Percentiles rank a stretch among this genome's conserved stretches.
Conservation (phyloP, 2,329 filamentous ascomycete genomes). For the Penicillium hesseltinei region DNA sequence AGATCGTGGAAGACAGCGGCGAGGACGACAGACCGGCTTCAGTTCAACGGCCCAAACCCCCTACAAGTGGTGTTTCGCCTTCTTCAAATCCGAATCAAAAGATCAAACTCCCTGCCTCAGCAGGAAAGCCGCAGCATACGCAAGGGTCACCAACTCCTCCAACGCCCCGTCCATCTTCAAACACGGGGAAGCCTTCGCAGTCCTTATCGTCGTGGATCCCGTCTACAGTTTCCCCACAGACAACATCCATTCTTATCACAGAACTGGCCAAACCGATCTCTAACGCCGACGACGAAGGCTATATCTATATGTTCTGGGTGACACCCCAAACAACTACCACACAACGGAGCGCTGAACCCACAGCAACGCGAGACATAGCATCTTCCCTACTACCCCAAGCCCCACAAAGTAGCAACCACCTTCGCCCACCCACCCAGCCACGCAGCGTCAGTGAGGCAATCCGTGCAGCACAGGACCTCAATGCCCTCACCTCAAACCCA, state of each 20-base stretch:
- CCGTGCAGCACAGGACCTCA: conserved; percentile 36
- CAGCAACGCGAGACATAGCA: conserved; percentile 57
- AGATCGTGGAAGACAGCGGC: conserved; percentile 26
- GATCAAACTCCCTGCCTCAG: neutral
- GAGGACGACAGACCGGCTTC: conserved; percentile 28
- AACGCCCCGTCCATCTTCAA: conserved; percentile 13
- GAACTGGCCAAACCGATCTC: conserved; percentile 78
- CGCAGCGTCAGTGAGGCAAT: conserved; percentile 40
- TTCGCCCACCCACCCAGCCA: conserved; percentile 24
- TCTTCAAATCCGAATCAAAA: conserved; percentile 10
- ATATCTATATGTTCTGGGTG: conserved; percentile 99
- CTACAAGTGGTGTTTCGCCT: conserved; percentile 4
- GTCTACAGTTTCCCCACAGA: conserved; percentile 62
- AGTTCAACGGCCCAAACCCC: conserved; percentile 17
- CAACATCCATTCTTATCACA: conserved; percentile 66
- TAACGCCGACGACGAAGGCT: conserved; percentile 73
- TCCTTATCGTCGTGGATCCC: conserved; percentile 68
- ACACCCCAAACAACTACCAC: conserved; percentile 60
- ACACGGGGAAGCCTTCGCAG: conserved; percentile 25
- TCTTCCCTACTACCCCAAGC: conserved; percentile 58
- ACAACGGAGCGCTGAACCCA: conserved; percentile 21
- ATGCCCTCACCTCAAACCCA: conserved; percentile 32
- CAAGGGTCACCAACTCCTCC: conserved; percentile 10
- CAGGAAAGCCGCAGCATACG: conserved; percentile 7
- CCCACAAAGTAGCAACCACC: conserved; percentile 6